A percentile compares a stretch with the other conserved stretches of the same genome.
Conservation (phyloP, 78 protist species). For the Dictyostelium discoideum region DNA sequence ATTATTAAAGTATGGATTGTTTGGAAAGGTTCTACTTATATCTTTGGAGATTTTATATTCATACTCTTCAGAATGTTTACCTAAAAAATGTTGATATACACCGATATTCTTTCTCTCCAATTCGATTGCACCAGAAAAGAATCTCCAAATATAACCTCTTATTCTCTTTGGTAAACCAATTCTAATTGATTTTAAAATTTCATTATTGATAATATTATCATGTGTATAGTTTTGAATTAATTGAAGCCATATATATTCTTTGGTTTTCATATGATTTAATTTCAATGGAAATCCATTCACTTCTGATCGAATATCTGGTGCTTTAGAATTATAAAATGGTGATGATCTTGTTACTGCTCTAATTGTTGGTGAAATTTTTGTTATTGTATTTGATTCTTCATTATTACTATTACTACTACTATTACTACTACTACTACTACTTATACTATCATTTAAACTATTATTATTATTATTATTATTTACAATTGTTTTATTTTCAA, state of each 20-base stretch:
- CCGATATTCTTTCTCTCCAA: slow-evolving; percentile 70
- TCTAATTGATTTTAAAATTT: neutral
- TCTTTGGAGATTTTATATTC: slow-evolving; percentile 78
- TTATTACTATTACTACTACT: neutral
- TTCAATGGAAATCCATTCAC: slow-evolving; percentile 52
- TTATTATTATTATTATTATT: neutral
- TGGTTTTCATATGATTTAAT: slow-evolving; percentile 4
- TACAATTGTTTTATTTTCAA: neutral
- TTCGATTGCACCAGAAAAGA: slow-evolving; percentile 32
- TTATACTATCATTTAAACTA: neutral
- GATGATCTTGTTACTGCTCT: neutral
- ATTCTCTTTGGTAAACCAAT: slow-evolving; percentile 47
- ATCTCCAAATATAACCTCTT: slow-evolving; percentile 62
- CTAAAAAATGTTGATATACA: slow-evolving; percentile 56
- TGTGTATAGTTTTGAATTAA: slow-evolving; percentile 11
- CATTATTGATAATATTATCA: neutral
- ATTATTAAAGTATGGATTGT: neutral
- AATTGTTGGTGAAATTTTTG: neutral
- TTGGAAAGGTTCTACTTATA: slow-evolving; percentile 68
- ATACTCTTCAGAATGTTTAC: slow-evolving; percentile 24
- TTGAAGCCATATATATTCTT: slow-evolving; percentile 47
- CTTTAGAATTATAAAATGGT: slow-evolving; percentile 24
- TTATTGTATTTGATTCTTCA: neutral
- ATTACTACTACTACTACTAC: neutral
- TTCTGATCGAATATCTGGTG: slow-evolving; percentile 36